Evolutionary conservation across 768 basidiomycete genomes (phyloP).

Genomic region (Boletus reticulatus): DNA sequence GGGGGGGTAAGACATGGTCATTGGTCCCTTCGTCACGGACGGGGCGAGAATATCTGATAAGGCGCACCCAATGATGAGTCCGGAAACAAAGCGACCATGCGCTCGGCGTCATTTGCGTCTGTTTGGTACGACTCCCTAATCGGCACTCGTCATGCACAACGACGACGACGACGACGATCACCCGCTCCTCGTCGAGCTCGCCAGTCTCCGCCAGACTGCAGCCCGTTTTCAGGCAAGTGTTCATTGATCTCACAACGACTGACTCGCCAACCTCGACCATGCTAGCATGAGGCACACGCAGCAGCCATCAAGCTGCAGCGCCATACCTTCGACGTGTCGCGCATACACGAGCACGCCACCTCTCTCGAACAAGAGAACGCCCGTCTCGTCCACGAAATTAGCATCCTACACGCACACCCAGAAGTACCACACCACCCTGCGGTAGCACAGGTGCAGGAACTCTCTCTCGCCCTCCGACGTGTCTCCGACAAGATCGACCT

Average conservation of each 20-base stretch:
- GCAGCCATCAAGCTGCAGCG: conserved; percentile 67
- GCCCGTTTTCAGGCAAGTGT: conserved; percentile 48
- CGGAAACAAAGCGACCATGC: too few relatives aligned
- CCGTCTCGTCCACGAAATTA: conserved; percentile 53
- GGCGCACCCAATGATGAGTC: too few relatives aligned
- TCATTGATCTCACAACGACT: rapidly evolving
- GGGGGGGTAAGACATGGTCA: too few relatives aligned
- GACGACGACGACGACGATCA: conserved; percentile 28
- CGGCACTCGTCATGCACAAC: conserved; percentile 1
- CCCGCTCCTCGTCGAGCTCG: conserved; percentile 48
- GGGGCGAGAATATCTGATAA: too few relatives aligned
- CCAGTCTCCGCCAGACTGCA: conserved; percentile 44
- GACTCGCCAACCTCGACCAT: neutral
- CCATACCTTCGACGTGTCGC: conserved; percentile 51
- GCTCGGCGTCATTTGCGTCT: too few relatives aligned
- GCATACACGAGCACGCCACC: conserved; percentile 15
- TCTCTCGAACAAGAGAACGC: conserved; percentile 59
- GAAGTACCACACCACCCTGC: conserved; percentile 40
- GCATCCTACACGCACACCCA: conserved; percentile 52
- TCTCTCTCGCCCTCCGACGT: conserved; percentile 66
- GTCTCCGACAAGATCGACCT: conserved; percentile 65
- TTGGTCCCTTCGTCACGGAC: too few relatives aligned
- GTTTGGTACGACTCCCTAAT: neutral
- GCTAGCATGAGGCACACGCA: conserved; percentile 66
- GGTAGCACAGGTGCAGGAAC: conserved; percentile 43